Evolutionary conservation across 2,329 filamentous ascomycete genomes (phyloP), one percentile per base, ranked within the genome.

Genomic region (Phialophora chinensis): DNA sequence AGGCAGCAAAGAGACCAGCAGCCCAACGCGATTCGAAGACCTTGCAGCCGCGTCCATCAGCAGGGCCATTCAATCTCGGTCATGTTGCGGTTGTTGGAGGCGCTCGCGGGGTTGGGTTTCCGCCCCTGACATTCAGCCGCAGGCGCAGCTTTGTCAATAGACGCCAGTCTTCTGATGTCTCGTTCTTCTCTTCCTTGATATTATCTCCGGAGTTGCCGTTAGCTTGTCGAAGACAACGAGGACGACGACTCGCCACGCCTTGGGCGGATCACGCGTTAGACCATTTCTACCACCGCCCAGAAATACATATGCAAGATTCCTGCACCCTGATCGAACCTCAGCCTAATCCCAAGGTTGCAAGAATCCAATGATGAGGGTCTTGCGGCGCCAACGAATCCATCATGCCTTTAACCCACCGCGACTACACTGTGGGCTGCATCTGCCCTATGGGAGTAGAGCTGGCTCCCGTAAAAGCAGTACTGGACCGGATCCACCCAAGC

Each of bases 401-500:
- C 44, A 49, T 49, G 44, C 14, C 44, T n/a, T 1, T 11, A 72
- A 2, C 49, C 33, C 23, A 17, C 31, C 20, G 25, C n/a, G 53
- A 64, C 23, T 77, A 77, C 52, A 70, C 67, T 59, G 71, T 77
- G 20, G 76, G 69, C 1, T 73, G 74, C 35, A 67, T 77, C 1
- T 76, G 73, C 52, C 73, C 75, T 31, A 63, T 75, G 31, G 63
- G 62, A 3, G 59, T 68, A 6, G 75, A 78, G 56, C 69, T 75
- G 3, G 61, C 73, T 49, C 75, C 75, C 0, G 72, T 75, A 1
- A 68, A 70, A 25, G 66, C 67, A 2, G 54, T 74, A n/a, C 74
- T 76, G 33, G 74, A 76, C 50, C 64, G 70, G 31, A 53, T 33
- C 11, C 68, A 73, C 47, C 35, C 53, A 1, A 57, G 65, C 12